phyloP scores from a whole-genome alignment of 192 early-diverging fungal species.

The Geosiphon pyriformis region DNA sequence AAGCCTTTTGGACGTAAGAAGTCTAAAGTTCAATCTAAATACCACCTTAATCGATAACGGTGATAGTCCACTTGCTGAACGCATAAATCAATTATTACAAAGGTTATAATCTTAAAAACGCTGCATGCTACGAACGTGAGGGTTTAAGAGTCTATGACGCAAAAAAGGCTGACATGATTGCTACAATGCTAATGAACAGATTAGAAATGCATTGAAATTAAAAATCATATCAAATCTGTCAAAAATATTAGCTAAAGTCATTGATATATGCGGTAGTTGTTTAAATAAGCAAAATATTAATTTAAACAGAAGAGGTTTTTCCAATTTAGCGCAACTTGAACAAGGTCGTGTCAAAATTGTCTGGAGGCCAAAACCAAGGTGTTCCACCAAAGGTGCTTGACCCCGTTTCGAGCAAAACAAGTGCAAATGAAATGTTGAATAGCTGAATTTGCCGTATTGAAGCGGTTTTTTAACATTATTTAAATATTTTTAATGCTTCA shows the following conservation, averaged over 20 bases:
- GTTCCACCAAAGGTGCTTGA: neutral
- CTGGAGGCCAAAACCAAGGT: neutral
- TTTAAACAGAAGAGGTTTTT: neutral
- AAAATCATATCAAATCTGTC: neutral
- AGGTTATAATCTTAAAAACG: conserved; percentile 34
- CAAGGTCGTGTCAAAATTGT: neutral
- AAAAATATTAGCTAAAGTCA: conserved; percentile 7
- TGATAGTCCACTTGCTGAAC: neutral
- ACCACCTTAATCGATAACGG: neutral
- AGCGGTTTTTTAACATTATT: too few relatives aligned
- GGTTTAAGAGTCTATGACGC: conserved; percentile 33
- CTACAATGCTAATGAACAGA: conserved; percentile 28
- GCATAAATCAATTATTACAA: conserved; percentile 16
- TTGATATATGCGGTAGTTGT: conserved; percentile 10
- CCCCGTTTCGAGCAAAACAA: neutral
- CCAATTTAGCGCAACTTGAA: neutral
- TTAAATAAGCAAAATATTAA: neutral
- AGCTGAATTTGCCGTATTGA: too few relatives aligned
- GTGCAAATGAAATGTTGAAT: too few relatives aligned
- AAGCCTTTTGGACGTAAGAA: neutral
- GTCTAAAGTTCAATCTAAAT: too few relatives aligned
- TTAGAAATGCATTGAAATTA: conserved; percentile 1
- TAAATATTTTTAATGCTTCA: too few relatives aligned
- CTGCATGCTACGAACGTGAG: conserved; percentile 37
- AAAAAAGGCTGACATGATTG: conserved; percentile 30